Conservation (phyloP, 2,329 filamentous ascomycete genomes). For the Pyrenophora graminea region DNA sequence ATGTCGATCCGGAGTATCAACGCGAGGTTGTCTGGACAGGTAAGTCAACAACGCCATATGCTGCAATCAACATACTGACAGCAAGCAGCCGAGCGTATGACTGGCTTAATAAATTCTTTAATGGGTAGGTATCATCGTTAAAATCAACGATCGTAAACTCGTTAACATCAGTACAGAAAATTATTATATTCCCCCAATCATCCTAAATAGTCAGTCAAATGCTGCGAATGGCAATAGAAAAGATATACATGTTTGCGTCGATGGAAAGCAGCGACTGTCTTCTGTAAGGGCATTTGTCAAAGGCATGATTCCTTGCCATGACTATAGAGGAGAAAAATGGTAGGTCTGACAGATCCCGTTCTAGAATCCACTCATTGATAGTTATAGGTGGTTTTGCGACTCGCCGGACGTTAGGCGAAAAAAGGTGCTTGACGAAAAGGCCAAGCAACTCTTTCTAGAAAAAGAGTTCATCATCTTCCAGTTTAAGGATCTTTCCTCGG, state of each 20-base stretch:
- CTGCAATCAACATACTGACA: constrained; percentile 2
- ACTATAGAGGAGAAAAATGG: constrained; percentile 50
- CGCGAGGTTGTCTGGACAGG: constrained; percentile 53
- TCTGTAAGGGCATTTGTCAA: constrained; percentile 52
- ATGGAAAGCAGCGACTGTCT: constrained; percentile 54
- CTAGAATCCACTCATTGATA: constrained; percentile 8
- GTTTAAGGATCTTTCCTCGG: constrained; percentile 45
- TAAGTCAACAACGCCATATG: constrained; percentile 4
- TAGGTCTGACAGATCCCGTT: constrained; percentile 20
- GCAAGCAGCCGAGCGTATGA: constrained; percentile 38
- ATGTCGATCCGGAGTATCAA: constrained; percentile 54
- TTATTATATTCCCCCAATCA: constrained; percentile 54
- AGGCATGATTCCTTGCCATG: constrained; percentile 51
- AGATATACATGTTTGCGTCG: constrained; percentile 20
- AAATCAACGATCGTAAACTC: neutral
- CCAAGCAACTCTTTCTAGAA: constrained; percentile 45
- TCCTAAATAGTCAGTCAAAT: constrained; percentile 48
- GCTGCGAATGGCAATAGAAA: constrained; percentile 15
- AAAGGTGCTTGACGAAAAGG: constrained; percentile 42
- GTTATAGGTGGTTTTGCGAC: constrained; percentile 32
- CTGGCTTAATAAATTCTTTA: constrained; percentile 40
- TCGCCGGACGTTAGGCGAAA: constrained; percentile 11
- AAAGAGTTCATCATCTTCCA: constrained; percentile 52
- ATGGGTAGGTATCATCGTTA: constrained; percentile 30
- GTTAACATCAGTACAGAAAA: constrained; percentile 31